phyloP scores from a whole-genome alignment of 305 asterid genomes.

The Fraxinus floribunda region DNA sequence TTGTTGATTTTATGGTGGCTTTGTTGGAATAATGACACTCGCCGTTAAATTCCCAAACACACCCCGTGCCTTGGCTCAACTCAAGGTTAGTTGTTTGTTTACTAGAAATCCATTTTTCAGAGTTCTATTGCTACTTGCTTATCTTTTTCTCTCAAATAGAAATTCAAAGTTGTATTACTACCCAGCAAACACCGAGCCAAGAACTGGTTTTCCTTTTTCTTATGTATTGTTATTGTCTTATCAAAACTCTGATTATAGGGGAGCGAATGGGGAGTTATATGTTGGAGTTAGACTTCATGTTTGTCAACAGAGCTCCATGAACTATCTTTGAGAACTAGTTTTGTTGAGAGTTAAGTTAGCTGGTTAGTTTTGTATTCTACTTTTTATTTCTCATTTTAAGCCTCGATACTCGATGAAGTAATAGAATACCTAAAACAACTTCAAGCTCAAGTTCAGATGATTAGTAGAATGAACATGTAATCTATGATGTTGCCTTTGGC shows the following conservation, averaged over 20 bases:
- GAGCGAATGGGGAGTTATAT: slow-evolving; percentile 70
- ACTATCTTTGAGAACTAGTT: not conserved
- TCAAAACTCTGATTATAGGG: slow-evolving; percentile 42
- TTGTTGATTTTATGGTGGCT: slow-evolving; percentile 85
- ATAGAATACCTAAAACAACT: slow-evolving; percentile 76
- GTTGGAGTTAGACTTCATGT: slow-evolving; percentile 81
- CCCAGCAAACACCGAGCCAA: no score
- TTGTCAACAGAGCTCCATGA: slow-evolving; percentile 28
- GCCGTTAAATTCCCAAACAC: slow-evolving; percentile 82
- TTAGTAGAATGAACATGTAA: slow-evolving; percentile 70
- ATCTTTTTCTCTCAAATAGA: no score
- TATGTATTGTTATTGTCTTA: not conserved
- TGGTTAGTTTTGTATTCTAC: not conserved
- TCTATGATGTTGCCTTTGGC: slow-evolving; percentile 68
- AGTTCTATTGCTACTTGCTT: no score
- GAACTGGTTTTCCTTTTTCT: not conserved
- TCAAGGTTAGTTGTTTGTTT: no score
- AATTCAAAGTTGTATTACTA: no score
- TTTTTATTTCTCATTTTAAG: slow-evolving; percentile 28
- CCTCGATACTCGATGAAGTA: slow-evolving; percentile 90
- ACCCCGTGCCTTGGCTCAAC: slow-evolving; percentile 24
- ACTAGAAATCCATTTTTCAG: no score
- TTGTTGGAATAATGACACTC: slow-evolving; percentile 86
- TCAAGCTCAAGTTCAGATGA: slow-evolving; percentile 68
- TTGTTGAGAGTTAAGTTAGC: not conserved